A percentile compares a stretch with the other conserved stretches of the same genome.
These are phyloP conservation scores for Gnetum montanum DNA, from an alignment of 75 land plant species.

Conservation along the genomic window DNA sequence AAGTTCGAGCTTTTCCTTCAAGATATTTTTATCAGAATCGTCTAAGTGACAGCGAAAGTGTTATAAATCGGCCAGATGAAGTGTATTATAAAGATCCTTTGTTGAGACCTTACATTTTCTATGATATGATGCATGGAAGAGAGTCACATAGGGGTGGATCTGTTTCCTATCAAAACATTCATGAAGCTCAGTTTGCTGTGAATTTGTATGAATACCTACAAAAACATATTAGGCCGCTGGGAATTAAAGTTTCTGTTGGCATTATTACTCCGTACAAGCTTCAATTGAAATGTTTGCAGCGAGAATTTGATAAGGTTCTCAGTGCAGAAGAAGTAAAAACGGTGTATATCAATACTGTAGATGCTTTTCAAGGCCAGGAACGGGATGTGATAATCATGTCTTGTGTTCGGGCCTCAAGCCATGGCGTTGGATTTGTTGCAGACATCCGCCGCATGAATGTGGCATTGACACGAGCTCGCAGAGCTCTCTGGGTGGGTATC, in stretches of 20 bases:
- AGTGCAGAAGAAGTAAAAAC: constrained; percentile 79
- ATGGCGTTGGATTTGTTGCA: constrained; percentile 98
- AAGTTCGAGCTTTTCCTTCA: constrained; percentile 93
- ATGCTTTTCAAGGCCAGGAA: constrained; percentile 99
- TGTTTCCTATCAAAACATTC: constrained; percentile 89
- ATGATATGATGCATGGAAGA: constrained; percentile 85
- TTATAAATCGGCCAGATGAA: constrained; percentile 65
- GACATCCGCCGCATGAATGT: constrained; percentile 99
- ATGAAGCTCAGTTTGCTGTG: constrained; percentile 80
- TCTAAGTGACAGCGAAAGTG: constrained; percentile 91
- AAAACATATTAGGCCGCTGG: constrained; percentile 42
- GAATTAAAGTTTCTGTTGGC: constrained; percentile 71
- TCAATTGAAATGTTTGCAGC: constrained; percentile 80
- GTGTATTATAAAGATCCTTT: constrained; percentile 72
- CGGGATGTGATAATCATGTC: constrained; percentile 99
- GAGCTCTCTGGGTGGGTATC: constrained; percentile 85
- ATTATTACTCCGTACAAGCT: constrained; percentile 97
- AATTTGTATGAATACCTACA: constrained; percentile 84
- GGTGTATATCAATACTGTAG: constrained; percentile 92
- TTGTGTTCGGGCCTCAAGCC: constrained; percentile 92
- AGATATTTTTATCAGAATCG: constrained; percentile 92
- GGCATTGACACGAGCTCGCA: constrained; percentile 94
- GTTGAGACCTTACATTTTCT: constrained; percentile 80
- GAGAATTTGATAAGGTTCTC: constrained; percentile 68
- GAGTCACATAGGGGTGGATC: constrained; percentile 93